Conservation (phyloP, 495 filamentous ascomycete species). For the Staphylotrichum tortipilum region DNA sequence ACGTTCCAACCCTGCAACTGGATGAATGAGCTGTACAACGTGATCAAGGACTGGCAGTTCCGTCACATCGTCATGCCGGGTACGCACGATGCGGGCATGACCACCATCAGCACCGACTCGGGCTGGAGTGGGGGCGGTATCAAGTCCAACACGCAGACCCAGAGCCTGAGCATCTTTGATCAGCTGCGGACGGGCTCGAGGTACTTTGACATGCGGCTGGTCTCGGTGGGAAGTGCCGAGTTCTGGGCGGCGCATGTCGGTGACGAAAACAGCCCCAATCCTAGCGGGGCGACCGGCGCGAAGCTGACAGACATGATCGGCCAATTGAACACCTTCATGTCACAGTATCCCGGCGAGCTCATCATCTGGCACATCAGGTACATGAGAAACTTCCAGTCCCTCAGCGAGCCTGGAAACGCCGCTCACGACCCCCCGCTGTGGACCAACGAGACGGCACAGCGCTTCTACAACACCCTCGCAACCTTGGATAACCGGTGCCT, state of each 20-base stretch:
- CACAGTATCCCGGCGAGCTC: constrained; percentile 10
- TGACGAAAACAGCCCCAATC: neutral
- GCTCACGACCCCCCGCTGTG: no score
- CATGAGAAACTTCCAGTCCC: neutral
- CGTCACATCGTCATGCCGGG: constrained; percentile 12
- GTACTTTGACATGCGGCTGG: constrained; percentile 12
- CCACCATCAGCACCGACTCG: neutral
- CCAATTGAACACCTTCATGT: constrained; percentile 9
- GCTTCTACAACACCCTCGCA: no score
- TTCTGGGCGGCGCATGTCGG: constrained; percentile 8
- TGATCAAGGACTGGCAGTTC: constrained; percentile 11
- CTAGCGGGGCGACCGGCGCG: constrained; percentile 3
- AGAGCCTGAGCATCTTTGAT: constrained; percentile 4
- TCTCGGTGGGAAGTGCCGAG: neutral
- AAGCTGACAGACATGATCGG: constrained; percentile 3
- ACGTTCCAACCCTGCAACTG: neutral
- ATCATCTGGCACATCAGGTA: constrained; percentile 5
- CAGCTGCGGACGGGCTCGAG: constrained; percentile 8
- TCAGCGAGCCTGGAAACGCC: no score
- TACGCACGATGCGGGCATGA: constrained; percentile 15
- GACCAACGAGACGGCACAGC: no score
- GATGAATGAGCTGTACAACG: constrained; percentile 8
- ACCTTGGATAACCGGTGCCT: neutral
- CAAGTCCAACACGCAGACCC: constrained; percentile 8
- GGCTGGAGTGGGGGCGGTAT: neutral